Evolutionary conservation across 441 rosid genomes (phyloP).

Genomic region (Arabidopsis lyrata): DNA sequence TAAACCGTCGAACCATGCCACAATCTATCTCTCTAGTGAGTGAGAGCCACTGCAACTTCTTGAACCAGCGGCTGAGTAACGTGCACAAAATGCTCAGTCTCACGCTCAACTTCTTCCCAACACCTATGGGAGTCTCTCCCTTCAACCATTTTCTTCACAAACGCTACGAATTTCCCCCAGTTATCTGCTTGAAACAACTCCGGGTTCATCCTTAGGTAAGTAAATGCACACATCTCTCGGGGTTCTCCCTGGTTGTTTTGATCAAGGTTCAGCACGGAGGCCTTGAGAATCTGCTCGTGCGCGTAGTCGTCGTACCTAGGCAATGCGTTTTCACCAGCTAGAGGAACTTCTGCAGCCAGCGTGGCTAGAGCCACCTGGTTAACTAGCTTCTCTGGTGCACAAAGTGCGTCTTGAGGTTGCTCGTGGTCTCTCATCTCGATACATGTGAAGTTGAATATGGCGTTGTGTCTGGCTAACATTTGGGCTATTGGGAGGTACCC

Average conservation of each 20-base stretch:
- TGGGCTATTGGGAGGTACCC: constrained; percentile 89
- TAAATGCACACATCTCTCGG: constrained; percentile 88
- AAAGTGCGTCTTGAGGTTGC: constrained; percentile 90
- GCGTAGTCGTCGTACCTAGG: constrained; percentile 80
- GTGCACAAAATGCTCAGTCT: constrained; percentile 81
- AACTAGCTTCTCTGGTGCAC: constrained; percentile 94
- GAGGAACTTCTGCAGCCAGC: constrained; percentile 65
- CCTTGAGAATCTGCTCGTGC: constrained; percentile 73
- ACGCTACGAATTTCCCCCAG: constrained; percentile 84
- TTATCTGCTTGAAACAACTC: constrained; percentile 73
- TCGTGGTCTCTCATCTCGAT: constrained; percentile 93
- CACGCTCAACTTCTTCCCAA: constrained; percentile 84
- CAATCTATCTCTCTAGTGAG: constrained; percentile 46
- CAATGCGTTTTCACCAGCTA: constrained; percentile 93
- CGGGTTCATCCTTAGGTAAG: constrained; percentile 91
- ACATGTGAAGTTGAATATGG: constrained; percentile 90
- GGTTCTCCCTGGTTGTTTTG: constrained; percentile 43
- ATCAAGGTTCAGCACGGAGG: constrained; percentile 61
- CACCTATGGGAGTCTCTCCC: constrained; percentile 63
- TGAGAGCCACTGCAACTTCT: constrained; percentile 77
- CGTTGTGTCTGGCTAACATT: constrained; percentile 83
- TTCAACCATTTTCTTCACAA: constrained; percentile 92
- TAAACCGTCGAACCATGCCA: constrained; percentile 28
- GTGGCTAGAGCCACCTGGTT: constrained; percentile 85
- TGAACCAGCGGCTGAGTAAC: constrained; percentile 73